These are phyloP conservation scores for Wickerhamiella australiensis DNA, from an alignment of 805 yeast species.

Conservation along the genomic window DNA sequence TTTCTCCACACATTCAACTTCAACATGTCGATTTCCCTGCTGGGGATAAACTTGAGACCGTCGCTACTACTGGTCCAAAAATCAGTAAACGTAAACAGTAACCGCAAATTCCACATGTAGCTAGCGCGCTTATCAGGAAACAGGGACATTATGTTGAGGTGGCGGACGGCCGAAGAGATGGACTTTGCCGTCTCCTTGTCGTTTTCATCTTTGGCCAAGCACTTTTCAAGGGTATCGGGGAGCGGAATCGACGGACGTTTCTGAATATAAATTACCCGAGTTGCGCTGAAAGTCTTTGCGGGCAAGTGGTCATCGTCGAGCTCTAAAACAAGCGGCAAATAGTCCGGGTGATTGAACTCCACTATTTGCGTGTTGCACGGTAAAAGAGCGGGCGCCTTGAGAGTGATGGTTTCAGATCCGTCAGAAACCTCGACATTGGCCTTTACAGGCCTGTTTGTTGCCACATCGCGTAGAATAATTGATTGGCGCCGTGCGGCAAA, in stretches of 20 bases:
- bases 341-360: conserved; percentile 36
- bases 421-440: conserved; percentile 32
- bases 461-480: conserved; percentile 60
- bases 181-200: conserved; percentile 3
- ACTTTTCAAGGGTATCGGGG: conserved; percentile 3
- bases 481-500: conserved; percentile 72
- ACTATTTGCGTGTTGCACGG: conserved; percentile 50
- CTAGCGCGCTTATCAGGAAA: conserved; percentile 1
- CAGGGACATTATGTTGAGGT: conserved; percentile 8
- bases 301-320: conserved; percentile 30
- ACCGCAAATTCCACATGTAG: conserved; percentile 11
- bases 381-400: conserved; percentile 52
- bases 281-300: conserved; percentile 32
- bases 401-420: conserved; percentile 28
- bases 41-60: conserved; percentile 14
- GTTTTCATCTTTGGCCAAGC: background rate
- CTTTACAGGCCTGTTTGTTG: conserved; percentile 38
- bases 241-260: conserved; percentile 19
- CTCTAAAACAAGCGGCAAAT: conserved; percentile 35
- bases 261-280: conserved; percentile 41
- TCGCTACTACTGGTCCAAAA: conserved; percentile 15
- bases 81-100: conserved; percentile 11
- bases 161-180: background rate
- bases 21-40: conserved; percentile 15
- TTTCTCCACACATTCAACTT: conserved; percentile 13